Base-by-base conservation (phyloP, 1,139 yeast species). In the Candida frijolesensis region DNA sequence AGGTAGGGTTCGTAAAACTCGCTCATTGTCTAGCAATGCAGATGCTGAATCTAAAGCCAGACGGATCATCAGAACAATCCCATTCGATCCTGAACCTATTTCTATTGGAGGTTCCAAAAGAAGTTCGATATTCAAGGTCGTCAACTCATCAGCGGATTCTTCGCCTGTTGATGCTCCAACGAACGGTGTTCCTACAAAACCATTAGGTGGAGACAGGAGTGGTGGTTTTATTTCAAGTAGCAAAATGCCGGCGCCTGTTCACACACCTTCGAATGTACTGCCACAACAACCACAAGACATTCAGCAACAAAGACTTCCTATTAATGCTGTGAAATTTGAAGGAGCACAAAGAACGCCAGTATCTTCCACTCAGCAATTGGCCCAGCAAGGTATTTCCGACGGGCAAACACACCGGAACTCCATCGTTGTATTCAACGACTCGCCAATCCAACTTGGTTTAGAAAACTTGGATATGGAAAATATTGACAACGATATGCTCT, bases 1-100 rank as follows among this genome's bases (percentile, higher is more conserved):
- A 11, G 66, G 74, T 27, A 63, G 61, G 46, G 63, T 62, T 50
- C 73, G 70, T 55, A 74, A 70, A 54, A 71, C 68, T 18, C 70
- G 87, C 57, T 72, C 84, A 4, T 65, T 84, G 19, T 81, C 86
- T 2, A 78, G 71, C 48, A 75, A 82, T 3, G 71, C 74, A 42
- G 78, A 85, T 60, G 89, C 89, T 0, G 94, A 85, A 61, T 76
- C 81, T 33, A 82, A 84, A 48, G 94, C 94, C 0, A 74, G 94
- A 57, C 80, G 79, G 62, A 85, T 88, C 54, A 87, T 88, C 44
- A 76, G 84, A 47, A 88, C 92, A 0, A 85, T 87, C 54, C 96
- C 96, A 3, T 71, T 88, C 56, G 96, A 88, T 63, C 96, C 96
- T 0, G 86, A 82, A 51, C 96, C 96, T 1, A 87, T 87, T 22